A percentile compares a stretch with the other conserved stretches of the same genome.
Evolutionary conservation across 306 rosid genomes (phyloP).

Genomic region (Boehmeria nivea): DNA sequence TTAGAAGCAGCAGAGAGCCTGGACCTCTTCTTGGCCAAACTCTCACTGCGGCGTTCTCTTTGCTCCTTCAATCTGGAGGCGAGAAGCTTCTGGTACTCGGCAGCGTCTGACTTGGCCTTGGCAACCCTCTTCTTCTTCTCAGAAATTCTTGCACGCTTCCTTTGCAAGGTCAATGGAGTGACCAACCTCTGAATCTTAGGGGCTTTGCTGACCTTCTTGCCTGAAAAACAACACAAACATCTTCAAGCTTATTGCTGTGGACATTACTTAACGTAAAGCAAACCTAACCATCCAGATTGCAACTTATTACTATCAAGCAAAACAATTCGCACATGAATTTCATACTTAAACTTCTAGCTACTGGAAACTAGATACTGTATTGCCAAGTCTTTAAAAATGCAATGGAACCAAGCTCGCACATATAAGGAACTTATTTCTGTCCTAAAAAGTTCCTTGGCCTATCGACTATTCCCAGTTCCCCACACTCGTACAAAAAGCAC

Average conservation of each 20-base stretch:
- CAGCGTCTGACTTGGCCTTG: constrained; percentile 50
- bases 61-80: constrained; percentile 60
- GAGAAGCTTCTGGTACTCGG: constrained; percentile 58
- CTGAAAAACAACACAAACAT: constrained; percentile 16
- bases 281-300: too few relatives aligned
- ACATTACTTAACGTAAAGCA: too few relatives aligned
- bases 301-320: too few relatives aligned
- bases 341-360: too few relatives aligned
- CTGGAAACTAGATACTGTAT: too few relatives aligned
- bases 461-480: too few relatives aligned
- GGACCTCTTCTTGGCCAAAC: constrained; percentile 60
- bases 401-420: too few relatives aligned
- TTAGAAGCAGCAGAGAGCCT: constrained; percentile 55
- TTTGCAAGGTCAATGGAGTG: constrained; percentile 56
- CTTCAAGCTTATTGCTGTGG: background rate
- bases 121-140: constrained; percentile 59
- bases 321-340: too few relatives aligned
- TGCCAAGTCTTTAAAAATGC: too few relatives aligned
- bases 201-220: constrained; percentile 53
- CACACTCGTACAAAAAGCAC: background rate
- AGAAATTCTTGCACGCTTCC: constrained; percentile 51
- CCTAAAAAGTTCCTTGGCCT: too few relatives aligned
- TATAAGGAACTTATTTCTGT: too few relatives aligned
- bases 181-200: constrained; percentile 67
- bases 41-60: constrained; percentile 58